phyloP scores from a whole-genome alignment of 257 asterid genomes.

The Solanum pinnatisectum region DNA sequence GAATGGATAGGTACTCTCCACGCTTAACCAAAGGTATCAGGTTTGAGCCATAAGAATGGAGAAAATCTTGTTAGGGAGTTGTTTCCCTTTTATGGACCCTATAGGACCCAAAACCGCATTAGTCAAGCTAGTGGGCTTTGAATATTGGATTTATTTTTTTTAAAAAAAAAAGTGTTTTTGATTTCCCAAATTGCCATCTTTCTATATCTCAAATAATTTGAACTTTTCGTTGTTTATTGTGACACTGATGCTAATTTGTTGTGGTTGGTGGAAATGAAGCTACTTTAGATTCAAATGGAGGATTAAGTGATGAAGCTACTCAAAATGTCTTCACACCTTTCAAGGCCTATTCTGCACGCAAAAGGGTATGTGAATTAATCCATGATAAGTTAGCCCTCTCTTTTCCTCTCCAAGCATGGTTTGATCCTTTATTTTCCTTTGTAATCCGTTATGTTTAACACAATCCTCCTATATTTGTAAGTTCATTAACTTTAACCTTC shows the following conservation, averaged over 20 bases:
- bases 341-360: slow-evolving; percentile 52
- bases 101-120: not conserved
- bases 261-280: slow-evolving; percentile 8
- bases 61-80: not conserved
- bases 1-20: not conserved
- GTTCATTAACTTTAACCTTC: not conserved
- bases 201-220: not conserved
- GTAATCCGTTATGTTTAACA: not conserved
- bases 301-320: slow-evolving; percentile 11
- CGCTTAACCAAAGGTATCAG: not conserved
- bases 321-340: slow-evolving; percentile 29
- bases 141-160: not conserved
- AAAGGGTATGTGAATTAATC: slow-evolving; percentile 35
- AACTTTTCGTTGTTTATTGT: not conserved
- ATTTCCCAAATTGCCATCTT: not conserved
- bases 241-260: slow-evolving; percentile 5
- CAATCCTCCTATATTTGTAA: not conserved
- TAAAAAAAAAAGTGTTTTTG: not conserved
- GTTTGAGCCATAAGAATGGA: not conserved
- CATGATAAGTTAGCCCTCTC: not conserved
- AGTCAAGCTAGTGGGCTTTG: not conserved
- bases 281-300: slow-evolving; percentile 22
- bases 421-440: not conserved
- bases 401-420: not conserved
- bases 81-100: not conserved